Conservation (phyloP, 2,329 filamentous ascomycete genomes). For the Exserohilum rostratum region DNA sequence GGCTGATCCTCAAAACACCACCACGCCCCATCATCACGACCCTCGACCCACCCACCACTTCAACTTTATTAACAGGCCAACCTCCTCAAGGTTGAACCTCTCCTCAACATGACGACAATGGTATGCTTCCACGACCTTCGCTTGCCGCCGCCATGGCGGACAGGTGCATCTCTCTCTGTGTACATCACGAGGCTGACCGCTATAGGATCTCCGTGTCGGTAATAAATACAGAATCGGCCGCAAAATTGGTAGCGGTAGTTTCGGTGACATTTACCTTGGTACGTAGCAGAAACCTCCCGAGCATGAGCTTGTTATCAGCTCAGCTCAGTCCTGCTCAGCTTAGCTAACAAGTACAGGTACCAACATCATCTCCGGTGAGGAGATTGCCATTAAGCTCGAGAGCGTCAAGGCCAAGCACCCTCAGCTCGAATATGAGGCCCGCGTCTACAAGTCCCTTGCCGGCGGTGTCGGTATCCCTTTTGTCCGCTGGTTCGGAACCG, state of each 20-base stretch:
- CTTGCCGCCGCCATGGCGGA: slow-evolving; percentile 33
- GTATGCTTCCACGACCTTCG: slow-evolving; percentile 52
- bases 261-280: slow-evolving; percentile 97
- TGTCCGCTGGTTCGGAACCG: slow-evolving; percentile 98
- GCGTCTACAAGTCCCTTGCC: slow-evolving; percentile 86
- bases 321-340: background rate
- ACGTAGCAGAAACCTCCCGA: slow-evolving; percentile 35
- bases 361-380: slow-evolving; percentile 99
- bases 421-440: slow-evolving; percentile 97
- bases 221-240: slow-evolving; percentile 99
- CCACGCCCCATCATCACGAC: slow-evolving; percentile 25
- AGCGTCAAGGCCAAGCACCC: slow-evolving; percentile 99
- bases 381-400: slow-evolving; percentile 99
- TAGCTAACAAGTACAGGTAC: slow-evolving; percentile 66
- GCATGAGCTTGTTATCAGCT: background rate
- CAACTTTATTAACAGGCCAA: slow-evolving; percentile 34
- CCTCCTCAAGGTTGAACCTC: slow-evolving; percentile 43
- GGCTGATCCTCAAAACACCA: slow-evolving; percentile 45
- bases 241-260: slow-evolving; percentile 97
- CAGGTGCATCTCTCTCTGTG: slow-evolving; percentile 20
- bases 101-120: slow-evolving; percentile 66
- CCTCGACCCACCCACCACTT: slow-evolving; percentile 24
- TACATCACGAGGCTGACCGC: slow-evolving; percentile 32
- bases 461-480: slow-evolving; percentile 98
- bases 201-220: slow-evolving; percentile 94